Percentiles rank a stretch among this genome's conserved stretches.
These are phyloP conservation scores for Bryum argenteum DNA, from an alignment of 225 moss, liverwort and hornwort genomes.

Conservation along the genomic window DNA sequence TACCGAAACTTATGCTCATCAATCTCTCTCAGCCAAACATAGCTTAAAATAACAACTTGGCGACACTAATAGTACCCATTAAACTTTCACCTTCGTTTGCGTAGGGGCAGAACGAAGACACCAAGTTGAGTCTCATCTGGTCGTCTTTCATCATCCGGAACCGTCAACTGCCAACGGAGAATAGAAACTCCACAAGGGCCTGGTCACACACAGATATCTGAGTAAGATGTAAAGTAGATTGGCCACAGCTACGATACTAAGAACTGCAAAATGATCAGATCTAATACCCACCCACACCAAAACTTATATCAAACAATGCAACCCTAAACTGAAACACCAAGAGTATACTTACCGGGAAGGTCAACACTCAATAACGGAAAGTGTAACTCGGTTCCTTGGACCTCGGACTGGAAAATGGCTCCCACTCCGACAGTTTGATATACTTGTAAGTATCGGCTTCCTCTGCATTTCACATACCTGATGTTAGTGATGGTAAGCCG, in stretches of 20 bases:
- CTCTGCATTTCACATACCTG: slow-evolving; percentile 6
- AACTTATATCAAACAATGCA: too few species aligned
- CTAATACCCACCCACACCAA: too few species aligned
- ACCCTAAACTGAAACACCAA: too few species aligned
- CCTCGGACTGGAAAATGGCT: not conserved
- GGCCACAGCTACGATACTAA: too few species aligned
- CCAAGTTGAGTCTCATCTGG: too few species aligned
- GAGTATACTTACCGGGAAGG: not conserved
- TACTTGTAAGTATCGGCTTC: not conserved
- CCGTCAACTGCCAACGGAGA: too few species aligned
- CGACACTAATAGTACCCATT: not conserved
- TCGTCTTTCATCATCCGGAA: too few species aligned
- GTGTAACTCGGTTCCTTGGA: not conserved
- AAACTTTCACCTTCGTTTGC: not conserved
- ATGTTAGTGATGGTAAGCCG: not conserved
- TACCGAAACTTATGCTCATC: not conserved
- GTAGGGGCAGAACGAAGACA: too few species aligned
- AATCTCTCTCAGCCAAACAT: slow-evolving; percentile 37
- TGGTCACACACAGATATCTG: too few species aligned
- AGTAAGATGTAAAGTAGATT: too few species aligned
- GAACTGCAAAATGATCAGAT: too few species aligned
- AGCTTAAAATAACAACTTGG: not conserved
- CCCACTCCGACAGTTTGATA: not conserved
- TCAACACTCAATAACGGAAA: not conserved
- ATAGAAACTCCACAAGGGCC: too few species aligned